Evolutionary conservation across 306 rosid genomes (phyloP).

Genomic region (Dalbergia cochinchinensis): DNA sequence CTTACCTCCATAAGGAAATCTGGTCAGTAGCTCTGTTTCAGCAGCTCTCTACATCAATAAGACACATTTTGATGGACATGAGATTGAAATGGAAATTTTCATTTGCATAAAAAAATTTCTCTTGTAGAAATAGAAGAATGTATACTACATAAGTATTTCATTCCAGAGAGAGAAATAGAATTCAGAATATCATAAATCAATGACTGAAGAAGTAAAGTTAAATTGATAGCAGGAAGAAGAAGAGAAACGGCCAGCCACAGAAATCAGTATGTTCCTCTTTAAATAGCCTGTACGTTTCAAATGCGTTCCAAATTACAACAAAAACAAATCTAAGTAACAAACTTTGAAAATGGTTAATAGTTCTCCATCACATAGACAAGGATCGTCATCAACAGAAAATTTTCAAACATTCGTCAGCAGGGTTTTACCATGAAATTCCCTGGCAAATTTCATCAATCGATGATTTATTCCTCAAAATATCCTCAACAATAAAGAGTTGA

Average conservation of each 20-base stretch:
- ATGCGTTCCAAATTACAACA: neutral
- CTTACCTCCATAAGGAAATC: conserved; percentile 86
- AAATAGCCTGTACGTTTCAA: conserved; percentile 19
- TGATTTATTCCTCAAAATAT: conserved; percentile 39
- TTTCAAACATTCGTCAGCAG: conserved; percentile 9
- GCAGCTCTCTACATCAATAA: conserved; percentile 81
- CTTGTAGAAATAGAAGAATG: conserved; percentile 12
- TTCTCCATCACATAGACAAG: neutral
- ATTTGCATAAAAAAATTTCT: neutral
- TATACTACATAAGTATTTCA: neutral
- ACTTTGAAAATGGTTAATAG: too few relatives aligned
- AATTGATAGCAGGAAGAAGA: conserved; percentile 8
- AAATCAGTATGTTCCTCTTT: conserved; percentile 10
- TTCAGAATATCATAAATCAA: conserved; percentile 30
- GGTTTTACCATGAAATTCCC: conserved; percentile 6
- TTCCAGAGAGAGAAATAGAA: neutral
- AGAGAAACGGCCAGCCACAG: conserved; percentile 27
- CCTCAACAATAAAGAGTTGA: conserved; percentile 27
- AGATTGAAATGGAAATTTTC: conserved; percentile 39
- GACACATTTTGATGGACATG: conserved; percentile 34
- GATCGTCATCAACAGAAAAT: neutral
- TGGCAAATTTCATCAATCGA: conserved; percentile 23
- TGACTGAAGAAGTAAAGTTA: neutral
- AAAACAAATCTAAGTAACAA: neutral
- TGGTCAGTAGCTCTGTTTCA: conserved; percentile 80